Conservation (phyloP, 139 green algal species). For the Yamagishiella unicocca region DNA sequence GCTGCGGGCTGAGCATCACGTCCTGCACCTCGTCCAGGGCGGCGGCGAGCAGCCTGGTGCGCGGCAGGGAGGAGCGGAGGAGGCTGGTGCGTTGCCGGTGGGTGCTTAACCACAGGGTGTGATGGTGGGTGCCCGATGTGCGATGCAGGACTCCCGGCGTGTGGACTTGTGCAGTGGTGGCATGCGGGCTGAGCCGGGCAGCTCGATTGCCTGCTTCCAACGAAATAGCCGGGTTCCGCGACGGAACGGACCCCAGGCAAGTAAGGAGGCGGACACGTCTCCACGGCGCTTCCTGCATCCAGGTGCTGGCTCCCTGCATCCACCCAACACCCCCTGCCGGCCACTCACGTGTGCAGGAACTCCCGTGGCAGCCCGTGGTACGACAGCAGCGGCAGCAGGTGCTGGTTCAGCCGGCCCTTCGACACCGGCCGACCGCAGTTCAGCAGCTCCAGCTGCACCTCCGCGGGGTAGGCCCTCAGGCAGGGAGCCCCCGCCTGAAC, state of each 20-base stretch:
- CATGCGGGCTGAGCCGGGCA: too few relatives aligned
- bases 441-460: conserved; percentile 5
- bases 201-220: too few relatives aligned
- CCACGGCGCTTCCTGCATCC: too few relatives aligned
- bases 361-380: not conserved
- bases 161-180: too few relatives aligned
- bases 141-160: too few relatives aligned
- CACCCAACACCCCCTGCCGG: not conserved
- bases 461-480: not conserved
- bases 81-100: too few relatives aligned
- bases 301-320: not conserved
- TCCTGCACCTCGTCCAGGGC: not conserved
- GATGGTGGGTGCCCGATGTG: too few relatives aligned
- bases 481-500: too few relatives aligned
- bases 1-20: not conserved
- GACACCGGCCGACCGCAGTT: not conserved
- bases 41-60: not conserved
- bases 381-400: conserved; percentile 27
- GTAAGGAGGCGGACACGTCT: too few relatives aligned
- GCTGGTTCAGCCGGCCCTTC: not conserved
- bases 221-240: too few relatives aligned
- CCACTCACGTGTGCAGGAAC: not conserved
- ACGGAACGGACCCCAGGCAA: too few relatives aligned
- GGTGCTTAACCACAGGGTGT: too few relatives aligned
- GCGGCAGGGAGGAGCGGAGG: not conserved